Evolutionary conservation across 495 filamentous ascomycete genomes (phyloP).

Genomic region (Lasiosphaeriaceae sp.): DNA sequence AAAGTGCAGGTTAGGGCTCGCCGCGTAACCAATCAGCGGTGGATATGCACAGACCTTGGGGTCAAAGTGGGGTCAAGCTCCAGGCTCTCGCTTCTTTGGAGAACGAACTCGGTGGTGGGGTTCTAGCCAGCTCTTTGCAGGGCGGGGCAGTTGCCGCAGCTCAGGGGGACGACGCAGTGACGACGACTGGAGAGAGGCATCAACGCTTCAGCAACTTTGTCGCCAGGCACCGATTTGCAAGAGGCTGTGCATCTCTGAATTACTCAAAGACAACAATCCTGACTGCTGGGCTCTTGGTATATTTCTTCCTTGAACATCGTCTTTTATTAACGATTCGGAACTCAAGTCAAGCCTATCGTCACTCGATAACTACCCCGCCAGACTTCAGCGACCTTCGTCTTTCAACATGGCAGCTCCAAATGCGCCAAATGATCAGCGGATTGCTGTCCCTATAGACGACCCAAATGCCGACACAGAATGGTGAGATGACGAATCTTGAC

Average conservation of each 20-base stretch:
- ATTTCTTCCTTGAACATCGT: too few species aligned
- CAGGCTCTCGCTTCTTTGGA: background rate
- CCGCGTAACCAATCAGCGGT: constrained; percentile 21
- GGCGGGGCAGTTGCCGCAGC: background rate
- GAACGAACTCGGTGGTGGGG: background rate
- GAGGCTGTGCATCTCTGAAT: background rate
- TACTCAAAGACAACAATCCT: too few species aligned
- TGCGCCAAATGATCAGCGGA: constrained; percentile 60
- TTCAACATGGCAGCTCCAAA: constrained; percentile 67
- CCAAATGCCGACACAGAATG: constrained; percentile 98
- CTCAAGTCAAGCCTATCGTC: too few species aligned
- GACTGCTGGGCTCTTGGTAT: too few species aligned
- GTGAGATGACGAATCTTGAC: constrained; percentile 40
- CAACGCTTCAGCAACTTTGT: background rate
- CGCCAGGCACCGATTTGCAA: too few species aligned
- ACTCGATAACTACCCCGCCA: background rate
- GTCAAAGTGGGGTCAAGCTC: constrained; percentile 2
- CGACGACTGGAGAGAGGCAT: background rate
- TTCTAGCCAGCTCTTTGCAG: background rate
- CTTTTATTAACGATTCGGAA: too few species aligned
- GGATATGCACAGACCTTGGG: constrained; percentile 9
- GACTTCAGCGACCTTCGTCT: background rate
- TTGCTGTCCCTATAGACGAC: constrained; percentile 81
- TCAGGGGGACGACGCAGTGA: background rate
- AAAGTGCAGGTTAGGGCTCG: constrained; percentile 29